Base-by-base conservation (phyloP, 148 eudicot species). In the Rhododendron williamsianum region DNA sequence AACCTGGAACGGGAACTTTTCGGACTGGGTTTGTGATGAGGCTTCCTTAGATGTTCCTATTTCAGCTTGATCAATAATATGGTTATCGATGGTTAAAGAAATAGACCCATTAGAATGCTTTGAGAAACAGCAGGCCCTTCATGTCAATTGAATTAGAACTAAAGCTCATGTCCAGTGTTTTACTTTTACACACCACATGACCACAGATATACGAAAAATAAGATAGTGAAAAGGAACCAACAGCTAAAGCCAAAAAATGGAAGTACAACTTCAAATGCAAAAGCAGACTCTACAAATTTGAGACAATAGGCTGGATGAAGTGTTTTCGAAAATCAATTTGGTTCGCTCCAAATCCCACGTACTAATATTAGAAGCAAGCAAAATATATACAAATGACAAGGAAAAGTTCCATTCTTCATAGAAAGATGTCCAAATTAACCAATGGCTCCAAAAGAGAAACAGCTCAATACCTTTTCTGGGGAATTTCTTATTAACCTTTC, bases 401-500 rank as follows among this genome's bases (percentile, higher is more conserved):
- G 56, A 67, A 41, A 58, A 27, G 48, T 38, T 82, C 35, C 76
- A 45, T n/a, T 82, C 41, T 76, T 67, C 9, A 33, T 54, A 30
- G 38, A 46, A 7, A 6, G 38, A 63, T 63, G 54, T n/a, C 23
- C 23, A 65, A 3, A 82, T 58, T n/a, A 67, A 49, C n/a, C 60
- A 49, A 83, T 21, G 76, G 18, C 8, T 25, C 19, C 23, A 73
- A 35, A 72, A 36, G 43, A 83, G 13, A 69, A 58, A 74, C 36
- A 82, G 7, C 76, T 82, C n/a, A 21, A 76, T 85, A 96, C 99
- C 99, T 95, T 94, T 92, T 88, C 89, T 95, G 0, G 98, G 99
- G 82, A 91, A 96, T 84, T 94, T 96, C 82, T 93, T 92, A 9
- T 98, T 91, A 65, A 95, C 93, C 92, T 90, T 96, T 88, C 99